These are phyloP conservation scores for Xenoacremonium recifei DNA, from an alignment of 2,329 filamentous ascomycete species.

Conservation along the genomic window DNA sequence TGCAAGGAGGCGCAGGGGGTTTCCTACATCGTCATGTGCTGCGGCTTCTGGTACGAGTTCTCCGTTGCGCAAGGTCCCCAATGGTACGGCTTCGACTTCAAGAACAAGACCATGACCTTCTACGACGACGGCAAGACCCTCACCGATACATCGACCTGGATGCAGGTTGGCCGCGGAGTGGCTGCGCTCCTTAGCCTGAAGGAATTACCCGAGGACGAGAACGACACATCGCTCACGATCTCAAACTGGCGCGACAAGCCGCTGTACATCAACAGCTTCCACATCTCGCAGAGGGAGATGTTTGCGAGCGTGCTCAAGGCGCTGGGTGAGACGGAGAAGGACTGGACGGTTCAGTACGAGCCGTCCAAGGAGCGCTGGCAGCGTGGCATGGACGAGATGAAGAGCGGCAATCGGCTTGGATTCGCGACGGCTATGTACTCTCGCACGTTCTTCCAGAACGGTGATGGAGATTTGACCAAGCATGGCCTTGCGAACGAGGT, in stretches of 20 bases:
- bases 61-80: constrained; percentile 39
- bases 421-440: constrained; percentile 54
- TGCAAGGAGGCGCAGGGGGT: constrained; percentile 39
- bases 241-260: constrained; percentile 39
- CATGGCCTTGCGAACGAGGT: constrained; percentile 43
- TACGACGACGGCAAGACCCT: constrained; percentile 56
- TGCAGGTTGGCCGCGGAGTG: constrained; percentile 56
- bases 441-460: constrained; percentile 48
- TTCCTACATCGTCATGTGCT: constrained; percentile 50
- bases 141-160: constrained; percentile 59
- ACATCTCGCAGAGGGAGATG: constrained; percentile 62
- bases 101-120: constrained; percentile 39
- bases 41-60: constrained; percentile 56
- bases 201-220: constrained; percentile 40
- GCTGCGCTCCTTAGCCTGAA: constrained; percentile 47
- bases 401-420: constrained; percentile 38
- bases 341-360: constrained; percentile 49
- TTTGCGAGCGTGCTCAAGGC: constrained; percentile 59
- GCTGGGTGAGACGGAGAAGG: constrained; percentile 52
- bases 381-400: constrained; percentile 44
- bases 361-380: constrained; percentile 44
- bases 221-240: constrained; percentile 30
- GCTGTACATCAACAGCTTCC: constrained; percentile 55
- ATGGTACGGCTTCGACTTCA: constrained; percentile 50
- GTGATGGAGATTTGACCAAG: constrained; percentile 41